Base-by-base conservation (phyloP, 768 basidiomycete species). In the Rhodotorula kratochvilovae region DNA sequence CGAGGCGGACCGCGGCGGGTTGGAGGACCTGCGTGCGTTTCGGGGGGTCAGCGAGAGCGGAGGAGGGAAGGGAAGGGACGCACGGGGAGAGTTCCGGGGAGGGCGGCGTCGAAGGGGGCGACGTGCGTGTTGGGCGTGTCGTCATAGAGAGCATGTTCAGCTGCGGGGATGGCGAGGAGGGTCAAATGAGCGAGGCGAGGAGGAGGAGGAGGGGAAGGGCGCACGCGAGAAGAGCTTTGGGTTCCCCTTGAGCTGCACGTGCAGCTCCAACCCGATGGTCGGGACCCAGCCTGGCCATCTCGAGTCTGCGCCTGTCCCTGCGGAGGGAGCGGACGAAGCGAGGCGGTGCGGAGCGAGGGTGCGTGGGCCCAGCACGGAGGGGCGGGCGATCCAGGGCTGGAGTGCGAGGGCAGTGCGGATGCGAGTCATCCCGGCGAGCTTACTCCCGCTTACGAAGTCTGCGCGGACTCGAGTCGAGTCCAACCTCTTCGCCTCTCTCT, bases 41-140 rank as follows among this genome's bases (percentile, higher is more conserved):
- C 5, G n/a, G 27, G 53, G 29, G 55, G 11, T 23, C 67, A 88
- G 89, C 79, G 82, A 84, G 84, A 82, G 64, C 54, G 57, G 19
- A 39, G 35, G 43, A 23, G 29, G 27, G 23, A 57, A 36, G 23
- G 53, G 35, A 48, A 12, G 7, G 45, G 11, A 82, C 88, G 79
- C 70, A 95, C 92, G 42, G 95, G 95, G 45, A 98, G 81, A 10
- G 92, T 91, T 59, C 96, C 95, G 16, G 95, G 95, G 77, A 93
- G 89, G 0, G 92, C 91, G 4, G 93, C 91, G 76, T 98, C 95
- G 73, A 89, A 89, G 2, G 83, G 79, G 2, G 88, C 86, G 29
- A 93, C 89, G 73, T 85, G 85, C 3, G 85, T 87, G 78, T 97
- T 98, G 0, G 90, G 87, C 1, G 78, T 69, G 45, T 87, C 85